Percentiles rank a stretch among this genome's conserved stretches.
phyloP scores from a whole-genome alignment of 1,284 basidiomycete genomes.

The Exobasidium cylindrosporum region DNA sequence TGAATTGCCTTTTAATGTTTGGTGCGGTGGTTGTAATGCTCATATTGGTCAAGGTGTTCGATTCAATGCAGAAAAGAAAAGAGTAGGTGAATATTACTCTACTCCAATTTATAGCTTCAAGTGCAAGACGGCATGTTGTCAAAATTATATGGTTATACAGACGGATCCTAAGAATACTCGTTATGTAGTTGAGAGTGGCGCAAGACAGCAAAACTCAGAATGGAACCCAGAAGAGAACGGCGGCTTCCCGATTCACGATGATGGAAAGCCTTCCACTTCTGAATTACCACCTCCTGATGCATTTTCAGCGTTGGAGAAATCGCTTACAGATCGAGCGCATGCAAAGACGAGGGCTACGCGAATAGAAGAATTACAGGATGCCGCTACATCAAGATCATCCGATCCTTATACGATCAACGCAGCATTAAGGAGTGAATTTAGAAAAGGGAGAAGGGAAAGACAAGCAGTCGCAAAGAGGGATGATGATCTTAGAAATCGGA shows the following conservation, averaged over 20 bases:
- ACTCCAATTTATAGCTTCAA: conserved; percentile 91
- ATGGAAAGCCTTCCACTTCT: conserved; percentile 12
- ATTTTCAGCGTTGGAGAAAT: conserved; percentile 65
- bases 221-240: conserved; percentile 96
- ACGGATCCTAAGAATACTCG: conserved; percentile 97
- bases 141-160: conserved; percentile 90
- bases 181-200: conserved; percentile 88
- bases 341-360: conserved; percentile 62
- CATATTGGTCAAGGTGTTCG: conserved; percentile 58
- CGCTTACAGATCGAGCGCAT: conserved; percentile 63
- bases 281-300: conserved; percentile 66
- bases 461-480: conserved; percentile 67
- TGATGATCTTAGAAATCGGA: conserved; percentile 64
- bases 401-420: conserved; percentile 80
- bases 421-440: conserved; percentile 73
- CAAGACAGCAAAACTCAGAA: conserved; percentile 74
- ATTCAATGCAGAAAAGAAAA: conserved; percentile 97
- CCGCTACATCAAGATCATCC: conserved; percentile 70
- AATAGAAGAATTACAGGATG: conserved; percentile 70
- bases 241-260: conserved; percentile 81
- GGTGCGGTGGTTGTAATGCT: conserved; percentile 63
- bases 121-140: conserved; percentile 94
- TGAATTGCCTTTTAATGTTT: conserved; percentile 86
- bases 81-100: conserved; percentile 89
- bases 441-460: conserved; percentile 77